phyloP scores from a whole-genome alignment of 2,329 filamentous ascomycete genomes.

The Diaporthe humulicola region DNA sequence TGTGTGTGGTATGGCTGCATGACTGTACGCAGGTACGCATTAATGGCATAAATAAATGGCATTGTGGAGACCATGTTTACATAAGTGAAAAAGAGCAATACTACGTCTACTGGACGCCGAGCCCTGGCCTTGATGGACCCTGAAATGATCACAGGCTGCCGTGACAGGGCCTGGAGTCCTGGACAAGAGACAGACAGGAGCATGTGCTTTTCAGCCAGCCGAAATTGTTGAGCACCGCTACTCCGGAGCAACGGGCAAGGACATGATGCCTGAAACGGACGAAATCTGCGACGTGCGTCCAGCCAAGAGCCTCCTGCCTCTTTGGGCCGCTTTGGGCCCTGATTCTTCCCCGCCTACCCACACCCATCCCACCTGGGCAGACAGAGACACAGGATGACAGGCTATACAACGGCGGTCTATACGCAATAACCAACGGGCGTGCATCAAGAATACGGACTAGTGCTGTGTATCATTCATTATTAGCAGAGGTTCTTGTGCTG shows the following conservation, averaged over 20 bases:
- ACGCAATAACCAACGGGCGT: background rate
- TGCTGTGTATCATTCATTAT: too few relatives aligned
- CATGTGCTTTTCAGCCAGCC: conserved; percentile 22
- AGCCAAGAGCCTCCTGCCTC: conserved; percentile 20
- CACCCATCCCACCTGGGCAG: background rate
- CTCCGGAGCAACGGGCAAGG: background rate
- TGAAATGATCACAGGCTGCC: background rate
- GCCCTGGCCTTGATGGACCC: background rate
- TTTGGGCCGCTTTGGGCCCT: background rate
- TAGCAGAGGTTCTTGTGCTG: background rate
- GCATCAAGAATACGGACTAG: too few relatives aligned
- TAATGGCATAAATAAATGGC: background rate
- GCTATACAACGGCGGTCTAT: background rate
- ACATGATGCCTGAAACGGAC: conserved; percentile 19
- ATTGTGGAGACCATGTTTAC: background rate
- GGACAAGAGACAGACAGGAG: background rate
- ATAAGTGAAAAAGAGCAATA: background rate
- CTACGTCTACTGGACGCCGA: background rate
- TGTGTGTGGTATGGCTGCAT: background rate
- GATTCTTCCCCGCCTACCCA: background rate
- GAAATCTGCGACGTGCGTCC: conserved; percentile 14
- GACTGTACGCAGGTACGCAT: background rate
- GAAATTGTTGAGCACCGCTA: conserved; percentile 26
- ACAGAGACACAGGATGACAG: background rate
- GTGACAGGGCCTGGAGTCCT: background rate